Percentiles rank a stretch among this genome's conserved stretches.
Conservation (phyloP, 2,329 filamentous ascomycete genomes). For the Neospermospora avenae region DNA sequence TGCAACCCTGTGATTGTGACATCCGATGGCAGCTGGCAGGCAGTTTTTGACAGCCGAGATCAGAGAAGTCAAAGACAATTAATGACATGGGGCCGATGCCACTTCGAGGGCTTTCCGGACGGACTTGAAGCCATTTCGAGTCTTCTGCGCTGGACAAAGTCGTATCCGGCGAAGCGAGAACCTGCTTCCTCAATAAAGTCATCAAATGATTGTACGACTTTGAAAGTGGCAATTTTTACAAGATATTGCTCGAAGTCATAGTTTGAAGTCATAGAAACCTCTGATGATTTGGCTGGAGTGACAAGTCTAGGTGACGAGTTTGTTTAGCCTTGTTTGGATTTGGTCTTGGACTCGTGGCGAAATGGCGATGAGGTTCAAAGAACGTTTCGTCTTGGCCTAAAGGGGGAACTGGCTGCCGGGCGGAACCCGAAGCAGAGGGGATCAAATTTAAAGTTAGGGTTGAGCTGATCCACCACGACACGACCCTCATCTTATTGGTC, state of each 20-base stretch:
- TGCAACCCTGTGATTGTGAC: constrained; percentile 15
- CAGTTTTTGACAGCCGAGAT: neutral
- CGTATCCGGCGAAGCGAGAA: too few relatives aligned
- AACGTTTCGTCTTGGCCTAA: constrained; percentile 7
- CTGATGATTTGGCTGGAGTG: too few relatives aligned
- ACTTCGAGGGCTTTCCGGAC: neutral
- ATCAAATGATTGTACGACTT: too few relatives aligned
- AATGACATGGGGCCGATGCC: neutral
- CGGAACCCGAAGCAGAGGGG: neutral
- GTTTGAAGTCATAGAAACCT: too few relatives aligned
- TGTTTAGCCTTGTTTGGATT: neutral
- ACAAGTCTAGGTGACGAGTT: too few relatives aligned
- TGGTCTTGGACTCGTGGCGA: neutral
- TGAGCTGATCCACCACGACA: neutral
- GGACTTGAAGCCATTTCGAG: neutral
- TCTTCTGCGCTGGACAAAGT: neutral
- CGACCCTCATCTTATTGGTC: neutral
- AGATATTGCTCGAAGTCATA: too few relatives aligned
- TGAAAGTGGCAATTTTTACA: too few relatives aligned
- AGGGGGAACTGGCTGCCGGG: neutral
- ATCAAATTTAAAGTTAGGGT: constrained; percentile 2
- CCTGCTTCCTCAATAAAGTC: too few relatives aligned
- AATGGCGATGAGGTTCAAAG: neutral
- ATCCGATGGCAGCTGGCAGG: neutral
- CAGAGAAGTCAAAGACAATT: neutral